Base-by-base conservation (phyloP, 805 yeast species). In the Candida succiphila region DNA sequence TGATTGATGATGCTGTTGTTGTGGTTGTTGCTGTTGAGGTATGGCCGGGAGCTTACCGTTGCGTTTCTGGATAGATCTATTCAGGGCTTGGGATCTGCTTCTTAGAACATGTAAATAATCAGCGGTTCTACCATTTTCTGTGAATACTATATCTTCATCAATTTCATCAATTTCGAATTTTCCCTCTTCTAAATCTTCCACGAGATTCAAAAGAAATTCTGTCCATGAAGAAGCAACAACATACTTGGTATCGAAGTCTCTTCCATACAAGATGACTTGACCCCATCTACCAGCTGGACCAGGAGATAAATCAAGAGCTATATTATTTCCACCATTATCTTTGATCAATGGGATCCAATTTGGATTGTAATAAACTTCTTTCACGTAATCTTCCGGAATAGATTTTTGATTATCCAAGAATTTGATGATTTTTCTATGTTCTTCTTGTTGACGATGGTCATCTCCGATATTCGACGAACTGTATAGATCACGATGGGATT, bases 281-380 rank as follows among this genome's bases (percentile, higher is more conserved):
- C 97, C 98, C 72, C 82, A 76, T 37, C 64, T 67, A 29, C 96
- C 95, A 19, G 61, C 60, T 8, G 78, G 69, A 7, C 86, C 95
- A 1, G 92, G 89, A 3, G 84, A 78, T 38, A 89, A 67, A 59
- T 89, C 98, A 13, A 92, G 64, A 33, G 87, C 98, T 42, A 89
- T 78, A 55, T 87, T 88, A 60, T 89, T 89, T 30, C 98, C 98
- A 17, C 76, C 79, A 34, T 73, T 76, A 54, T 89, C 98, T 31
- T 89, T 85, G 25, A 84, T 75, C 33, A 89, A 57, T 3, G 98
- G 97, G 38, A 89, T 76, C 98, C 98, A 89, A 47, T 72, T 74
- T 4, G 85, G 76, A 54, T 85, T 85, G n/a, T 95, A 89, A 56
- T 86, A 92, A 6, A 76, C 75, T 7, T 72, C 68, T 52, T 83